Evolutionary conservation across 306 rosid genomes (phyloP).

Genomic region (Cucumis sativus): Cucumber_9930_V3 NC_026657.2:31534001-31534500

Average conservation of each 20-base stretch:
- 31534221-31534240: slow-evolving; percentile 83
- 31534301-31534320: not conserved
- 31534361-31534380: not conserved
- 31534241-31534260: slow-evolving; percentile 93
- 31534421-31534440: not conserved
- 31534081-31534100: slow-evolving; percentile 67
- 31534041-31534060: not conserved
- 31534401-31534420: not conserved
- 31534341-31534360: not conserved
- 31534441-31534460: not conserved
- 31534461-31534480: not conserved
- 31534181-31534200: slow-evolving; percentile 86
- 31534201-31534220: slow-evolving; percentile 79
- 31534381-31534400: not conserved
- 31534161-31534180: slow-evolving; percentile 92
- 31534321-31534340: not conserved
- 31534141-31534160: slow-evolving; percentile 85
- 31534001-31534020: not conserved
- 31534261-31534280: slow-evolving; percentile 94
- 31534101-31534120: slow-evolving; percentile 47
- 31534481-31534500: not conserved
- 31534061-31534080: slow-evolving; percentile 70
- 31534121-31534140: slow-evolving; percentile 78
- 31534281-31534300: slow-evolving; percentile 74
- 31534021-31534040: not conserved